These are phyloP conservation scores for Cardamine resedifolia DNA, from an alignment of 345 rosid species.

Conservation along the genomic window DNA sequence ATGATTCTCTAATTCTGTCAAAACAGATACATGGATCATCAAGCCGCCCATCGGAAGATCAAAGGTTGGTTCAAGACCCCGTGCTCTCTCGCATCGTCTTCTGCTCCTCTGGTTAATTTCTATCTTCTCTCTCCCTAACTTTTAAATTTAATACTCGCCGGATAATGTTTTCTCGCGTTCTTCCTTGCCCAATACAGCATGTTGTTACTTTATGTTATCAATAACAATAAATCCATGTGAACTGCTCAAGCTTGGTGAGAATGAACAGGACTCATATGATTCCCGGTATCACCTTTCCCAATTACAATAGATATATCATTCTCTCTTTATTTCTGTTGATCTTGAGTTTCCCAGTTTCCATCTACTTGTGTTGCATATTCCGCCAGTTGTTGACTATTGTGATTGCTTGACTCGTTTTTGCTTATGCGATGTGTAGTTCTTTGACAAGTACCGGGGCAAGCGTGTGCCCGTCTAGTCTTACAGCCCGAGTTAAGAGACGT, in stretches of 20 bases:
- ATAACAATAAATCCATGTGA: neutral
- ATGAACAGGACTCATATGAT: neutral
- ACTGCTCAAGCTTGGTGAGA: constrained; percentile 3
- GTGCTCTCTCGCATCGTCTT: neutral
- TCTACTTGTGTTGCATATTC: neutral
- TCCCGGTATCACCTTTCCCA: neutral
- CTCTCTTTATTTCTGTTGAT: constrained; percentile 13
- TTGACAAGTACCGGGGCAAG: constrained; percentile 43
- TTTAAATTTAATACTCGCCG: neutral
- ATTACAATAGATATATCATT: neutral
- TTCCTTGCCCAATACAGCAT: neutral
- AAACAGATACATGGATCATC: no score
- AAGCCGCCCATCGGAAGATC: no score
- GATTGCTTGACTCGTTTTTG: neutral
- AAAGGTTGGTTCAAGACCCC: no score
- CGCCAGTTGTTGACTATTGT: neutral
- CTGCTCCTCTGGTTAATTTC: constrained; percentile 9
- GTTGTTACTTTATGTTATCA: neutral
- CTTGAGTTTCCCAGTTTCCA: constrained; percentile 19
- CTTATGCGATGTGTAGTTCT: constrained; percentile 30
- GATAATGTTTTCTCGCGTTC: neutral
- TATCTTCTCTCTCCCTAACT: neutral
- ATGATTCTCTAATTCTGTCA: no score
- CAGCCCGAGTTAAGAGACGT: neutral
- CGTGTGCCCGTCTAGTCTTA: constrained; percentile 35